Evolutionary conservation across 306 rosid genomes (phyloP).

Genomic region (Castanea crenata): DNA sequence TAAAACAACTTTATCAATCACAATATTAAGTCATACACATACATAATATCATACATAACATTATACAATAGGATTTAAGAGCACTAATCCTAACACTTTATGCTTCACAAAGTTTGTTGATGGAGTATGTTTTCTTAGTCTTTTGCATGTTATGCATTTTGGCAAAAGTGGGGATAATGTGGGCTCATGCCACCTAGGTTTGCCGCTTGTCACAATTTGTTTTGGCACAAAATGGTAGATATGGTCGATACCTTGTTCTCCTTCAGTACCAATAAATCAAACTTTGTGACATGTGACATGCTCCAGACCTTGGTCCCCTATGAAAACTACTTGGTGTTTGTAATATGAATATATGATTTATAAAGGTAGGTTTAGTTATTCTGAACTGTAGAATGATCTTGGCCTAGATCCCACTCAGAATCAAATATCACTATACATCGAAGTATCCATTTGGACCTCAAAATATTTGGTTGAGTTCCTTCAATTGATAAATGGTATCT

Average conservation of each 20-base stretch:
- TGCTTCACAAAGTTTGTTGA: conserved; percentile 38
- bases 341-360: conserved; percentile 20
- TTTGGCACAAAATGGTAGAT: conserved; percentile 38
- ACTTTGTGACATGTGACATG: conserved; percentile 55
- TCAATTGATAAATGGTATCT: background rate
- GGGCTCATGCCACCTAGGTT: conserved; percentile 57
- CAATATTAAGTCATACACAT: no score
- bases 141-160: conserved; percentile 47
- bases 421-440: background rate
- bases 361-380: conserved; percentile 21
- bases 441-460: background rate
- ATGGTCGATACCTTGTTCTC: conserved; percentile 37
- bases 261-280: conserved; percentile 38
- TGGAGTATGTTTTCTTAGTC: conserved; percentile 35
- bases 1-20: no score
- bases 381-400: conserved; percentile 5
- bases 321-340: conserved; percentile 36
- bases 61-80: no score
- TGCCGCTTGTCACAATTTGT: conserved; percentile 44
- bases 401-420: conserved; percentile 6
- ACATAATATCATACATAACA: no score
- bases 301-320: conserved; percentile 43
- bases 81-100: conserved; percentile 1
- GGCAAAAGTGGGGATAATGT: conserved; percentile 44
- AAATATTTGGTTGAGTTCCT: background rate